These are phyloP conservation scores for Moniliophthora roreri DNA, from an alignment of 1,284 basidiomycete species.

Conservation along the genomic window DNA sequence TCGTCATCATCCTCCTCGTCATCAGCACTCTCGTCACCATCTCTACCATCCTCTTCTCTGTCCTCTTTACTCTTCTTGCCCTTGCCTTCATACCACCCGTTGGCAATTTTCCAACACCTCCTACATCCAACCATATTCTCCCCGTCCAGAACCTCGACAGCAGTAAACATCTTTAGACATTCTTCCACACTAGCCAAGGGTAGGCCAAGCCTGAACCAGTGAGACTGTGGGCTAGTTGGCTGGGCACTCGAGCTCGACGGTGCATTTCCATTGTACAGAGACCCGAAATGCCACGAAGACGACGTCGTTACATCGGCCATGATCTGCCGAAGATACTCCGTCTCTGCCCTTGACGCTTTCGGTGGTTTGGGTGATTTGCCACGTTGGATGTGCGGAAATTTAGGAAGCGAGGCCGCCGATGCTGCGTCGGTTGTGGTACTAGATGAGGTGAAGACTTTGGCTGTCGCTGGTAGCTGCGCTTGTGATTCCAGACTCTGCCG, in stretches of 20 bases:
- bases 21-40: not conserved
- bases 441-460: slow-evolving; percentile 7
- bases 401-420: slow-evolving; percentile 6
- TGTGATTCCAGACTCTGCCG: too few relatives aligned
- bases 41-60: slow-evolving; percentile 20
- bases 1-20: slow-evolving; percentile 1
- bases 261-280: slow-evolving; percentile 21
- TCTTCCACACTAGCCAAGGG: slow-evolving; percentile 64
- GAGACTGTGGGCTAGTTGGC: too few relatives aligned
- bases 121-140: slow-evolving; percentile 94
- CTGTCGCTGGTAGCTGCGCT: too few relatives aligned
- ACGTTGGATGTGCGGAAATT: slow-evolving; percentile 20
- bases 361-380: slow-evolving; percentile 34
- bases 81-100: slow-evolving; percentile 51
- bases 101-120: slow-evolving; percentile 87
- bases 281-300: slow-evolving; percentile 49
- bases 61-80: slow-evolving; percentile 28
- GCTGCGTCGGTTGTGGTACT: slow-evolving; percentile 2
- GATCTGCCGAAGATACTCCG: slow-evolving; percentile 62
- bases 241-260: slow-evolving; percentile 53
- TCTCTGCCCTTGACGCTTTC: slow-evolving; percentile 56
- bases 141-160: slow-evolving; percentile 88
- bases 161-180: slow-evolving; percentile 83
- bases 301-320: slow-evolving; percentile 55
- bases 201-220: slow-evolving; percentile 31